Evolutionary conservation across 2,329 filamentous ascomycete species (phyloP).

Genomic region (Chaetomium strumarium): DNA sequence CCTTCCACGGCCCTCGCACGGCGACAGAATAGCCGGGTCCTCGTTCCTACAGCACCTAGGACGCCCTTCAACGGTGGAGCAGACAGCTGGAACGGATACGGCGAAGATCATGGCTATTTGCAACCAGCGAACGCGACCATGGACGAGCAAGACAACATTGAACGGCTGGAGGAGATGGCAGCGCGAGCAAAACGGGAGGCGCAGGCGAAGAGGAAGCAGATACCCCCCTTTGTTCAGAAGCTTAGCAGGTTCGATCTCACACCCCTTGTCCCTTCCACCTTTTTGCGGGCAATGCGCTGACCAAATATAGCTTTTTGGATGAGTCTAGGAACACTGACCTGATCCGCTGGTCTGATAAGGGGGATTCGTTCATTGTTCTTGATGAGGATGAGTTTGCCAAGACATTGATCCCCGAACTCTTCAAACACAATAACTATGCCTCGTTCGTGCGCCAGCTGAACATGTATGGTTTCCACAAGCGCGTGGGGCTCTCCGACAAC

Average conservation of each 20-base stretch:
- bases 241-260: conserved; percentile 67
- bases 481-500: conserved; percentile 87
- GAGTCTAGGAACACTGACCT: conserved; percentile 88
- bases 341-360: conserved; percentile 95
- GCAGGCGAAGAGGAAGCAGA: conserved; percentile 86
- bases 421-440: conserved; percentile 98
- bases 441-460: conserved; percentile 94
- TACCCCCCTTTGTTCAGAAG: conserved; percentile 96
- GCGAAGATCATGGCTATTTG: conserved; percentile 37
- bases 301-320: conserved; percentile 70
- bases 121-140: conserved; percentile 32
- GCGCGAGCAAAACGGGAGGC: conserved; percentile 80
- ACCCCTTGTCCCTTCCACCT: conserved; percentile 2
- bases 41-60: conserved; percentile 40
- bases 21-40: conserved; percentile 44
- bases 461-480: conserved; percentile 98
- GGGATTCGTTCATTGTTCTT: conserved; percentile 91
- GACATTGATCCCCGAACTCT: conserved; percentile 90
- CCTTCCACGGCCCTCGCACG: conserved; percentile 47
- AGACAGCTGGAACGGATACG: conserved; percentile 36
- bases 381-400: conserved; percentile 99
- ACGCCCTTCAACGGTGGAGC: conserved; percentile 23
- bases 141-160: conserved; percentile 64
- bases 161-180: conserved; percentile 73
- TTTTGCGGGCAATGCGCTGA: conserved; percentile 17